Conservation (phyloP, 2,329 filamentous ascomycete genomes). For the Plectosphaerella cucumerina region DNA sequence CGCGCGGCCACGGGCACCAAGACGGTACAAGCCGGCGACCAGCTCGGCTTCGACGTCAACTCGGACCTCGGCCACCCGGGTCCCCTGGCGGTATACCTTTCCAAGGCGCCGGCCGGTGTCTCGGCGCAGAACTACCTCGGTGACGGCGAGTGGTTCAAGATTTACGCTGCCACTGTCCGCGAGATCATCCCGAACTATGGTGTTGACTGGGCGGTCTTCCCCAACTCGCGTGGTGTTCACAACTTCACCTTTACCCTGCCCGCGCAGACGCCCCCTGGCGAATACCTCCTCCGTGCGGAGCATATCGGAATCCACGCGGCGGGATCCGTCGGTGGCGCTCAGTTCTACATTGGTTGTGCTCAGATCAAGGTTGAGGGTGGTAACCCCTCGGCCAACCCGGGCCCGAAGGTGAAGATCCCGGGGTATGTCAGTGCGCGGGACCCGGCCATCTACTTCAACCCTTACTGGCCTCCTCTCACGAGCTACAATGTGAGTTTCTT, state of each 20-base stretch:
- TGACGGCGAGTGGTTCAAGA: constrained; percentile 31
- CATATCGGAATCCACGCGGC: constrained; percentile 30
- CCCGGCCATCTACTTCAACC: constrained; percentile 24
- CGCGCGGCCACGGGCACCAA: constrained; percentile 29
- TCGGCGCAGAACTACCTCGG: constrained; percentile 23
- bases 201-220: constrained; percentile 25
- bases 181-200: constrained; percentile 19
- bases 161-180: constrained; percentile 26
- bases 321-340: constrained; percentile 24
- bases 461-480: constrained; percentile 28
- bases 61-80: constrained; percentile 30
- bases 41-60: constrained; percentile 35
- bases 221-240: constrained; percentile 21
- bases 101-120: constrained; percentile 25
- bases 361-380: constrained; percentile 27
- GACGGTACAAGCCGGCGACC: constrained; percentile 30
- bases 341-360: constrained; percentile 32
- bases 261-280: constrained; percentile 21
- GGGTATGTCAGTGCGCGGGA: constrained; percentile 14
- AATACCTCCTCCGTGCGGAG: constrained; percentile 31
- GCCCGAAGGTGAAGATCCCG: constrained; percentile 24
- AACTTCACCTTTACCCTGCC: constrained; percentile 31
- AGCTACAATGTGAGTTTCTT: constrained; percentile 17
- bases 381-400: constrained; percentile 22
- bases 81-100: constrained; percentile 31